These are phyloP conservation scores for Saccharomycodes ludwigii DNA, from an alignment of 805 yeast species.

Conservation along the genomic window DNA sequence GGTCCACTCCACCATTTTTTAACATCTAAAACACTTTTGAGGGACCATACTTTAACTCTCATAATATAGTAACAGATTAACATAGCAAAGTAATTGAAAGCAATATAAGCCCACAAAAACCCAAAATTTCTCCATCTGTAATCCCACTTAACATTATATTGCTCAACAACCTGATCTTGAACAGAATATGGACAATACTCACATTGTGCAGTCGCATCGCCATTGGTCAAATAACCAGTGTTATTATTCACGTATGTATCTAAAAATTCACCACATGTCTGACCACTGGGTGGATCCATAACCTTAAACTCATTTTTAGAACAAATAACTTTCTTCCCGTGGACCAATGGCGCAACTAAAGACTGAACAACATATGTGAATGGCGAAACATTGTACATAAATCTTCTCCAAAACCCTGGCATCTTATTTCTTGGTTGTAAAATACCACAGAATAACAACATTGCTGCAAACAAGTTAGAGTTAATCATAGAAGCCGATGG, in stretches of 20 bases:
- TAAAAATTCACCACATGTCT: constrained; percentile 38
- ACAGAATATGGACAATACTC: constrained; percentile 41
- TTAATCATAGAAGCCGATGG: constrained; percentile 30
- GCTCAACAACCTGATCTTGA: constrained; percentile 48
- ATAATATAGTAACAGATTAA: constrained; percentile 22
- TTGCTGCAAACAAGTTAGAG: constrained; percentile 37
- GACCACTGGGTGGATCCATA: constrained; percentile 33
- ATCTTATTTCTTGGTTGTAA: constrained; percentile 31
- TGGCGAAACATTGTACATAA: constrained; percentile 34
- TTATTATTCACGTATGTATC: constrained; percentile 21
- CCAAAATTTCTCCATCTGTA: constrained; percentile 61
- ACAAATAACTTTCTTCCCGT: constrained; percentile 28
- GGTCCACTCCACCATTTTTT: constrained; percentile 31
- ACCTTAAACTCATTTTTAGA: constrained; percentile 24
- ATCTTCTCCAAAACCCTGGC: constrained; percentile 37
- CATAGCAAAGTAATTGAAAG: constrained; percentile 31
- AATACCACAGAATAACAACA: constrained; percentile 44
- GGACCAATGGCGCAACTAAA: constrained; percentile 28
- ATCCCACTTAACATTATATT: constrained; percentile 27
- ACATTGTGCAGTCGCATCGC: constrained; percentile 40
- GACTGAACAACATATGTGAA: constrained; percentile 36
- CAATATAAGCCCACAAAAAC: constrained; percentile 33
- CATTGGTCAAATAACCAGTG: constrained; percentile 34
- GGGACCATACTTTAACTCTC: constrained; percentile 28
- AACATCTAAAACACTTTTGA: constrained; percentile 22